Evolutionary conservation across 805 yeast genomes (phyloP).

Genomic region (Schwanniomyces yamadae): DNA sequence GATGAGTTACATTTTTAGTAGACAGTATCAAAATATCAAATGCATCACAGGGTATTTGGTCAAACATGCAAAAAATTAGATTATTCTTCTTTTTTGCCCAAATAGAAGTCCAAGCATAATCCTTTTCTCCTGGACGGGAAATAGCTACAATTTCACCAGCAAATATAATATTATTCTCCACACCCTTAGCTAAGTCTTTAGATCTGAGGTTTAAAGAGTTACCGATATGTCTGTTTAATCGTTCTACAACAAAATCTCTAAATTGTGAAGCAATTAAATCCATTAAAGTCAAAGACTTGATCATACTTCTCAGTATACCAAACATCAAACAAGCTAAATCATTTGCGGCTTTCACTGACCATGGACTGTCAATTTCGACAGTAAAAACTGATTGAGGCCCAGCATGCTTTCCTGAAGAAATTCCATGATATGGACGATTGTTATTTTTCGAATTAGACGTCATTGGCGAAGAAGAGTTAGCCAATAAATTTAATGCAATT

Average conservation of each 20-base stretch:
- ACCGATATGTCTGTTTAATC: conserved; percentile 36
- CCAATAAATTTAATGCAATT: conserved; percentile 29
- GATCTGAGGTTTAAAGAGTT: conserved; percentile 16
- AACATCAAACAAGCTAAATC: conserved; percentile 86
- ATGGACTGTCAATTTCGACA: conserved; percentile 70
- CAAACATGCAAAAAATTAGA: conserved; percentile 78
- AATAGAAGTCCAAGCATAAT: conserved; percentile 77
- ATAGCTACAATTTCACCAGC: conserved; percentile 87
- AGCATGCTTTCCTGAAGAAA: conserved; percentile 67
- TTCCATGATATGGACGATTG: conserved; percentile 57
- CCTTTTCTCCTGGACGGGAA: conserved; percentile 58
- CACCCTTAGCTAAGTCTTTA: conserved; percentile 11
- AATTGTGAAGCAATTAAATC: conserved; percentile 79
- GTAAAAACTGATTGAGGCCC: conserved; percentile 86
- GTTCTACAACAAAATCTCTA: conserved; percentile 63
- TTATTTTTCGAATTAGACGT: conserved; percentile 12
- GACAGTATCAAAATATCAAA: conserved; percentile 51
- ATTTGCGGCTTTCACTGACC: conserved; percentile 80
- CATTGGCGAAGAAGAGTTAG: conserved; percentile 8
- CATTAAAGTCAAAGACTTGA: conserved; percentile 62
- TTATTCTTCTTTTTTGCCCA: conserved; percentile 84
- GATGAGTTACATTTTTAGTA: conserved; percentile 2
- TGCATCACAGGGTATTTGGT: conserved; percentile 70
- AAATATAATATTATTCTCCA: conserved; percentile 51
- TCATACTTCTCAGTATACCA: conserved; percentile 68